phyloP scores from a whole-genome alignment of 2,329 filamentous ascomycete genomes.

The Monilinia aucupariae region DNA sequence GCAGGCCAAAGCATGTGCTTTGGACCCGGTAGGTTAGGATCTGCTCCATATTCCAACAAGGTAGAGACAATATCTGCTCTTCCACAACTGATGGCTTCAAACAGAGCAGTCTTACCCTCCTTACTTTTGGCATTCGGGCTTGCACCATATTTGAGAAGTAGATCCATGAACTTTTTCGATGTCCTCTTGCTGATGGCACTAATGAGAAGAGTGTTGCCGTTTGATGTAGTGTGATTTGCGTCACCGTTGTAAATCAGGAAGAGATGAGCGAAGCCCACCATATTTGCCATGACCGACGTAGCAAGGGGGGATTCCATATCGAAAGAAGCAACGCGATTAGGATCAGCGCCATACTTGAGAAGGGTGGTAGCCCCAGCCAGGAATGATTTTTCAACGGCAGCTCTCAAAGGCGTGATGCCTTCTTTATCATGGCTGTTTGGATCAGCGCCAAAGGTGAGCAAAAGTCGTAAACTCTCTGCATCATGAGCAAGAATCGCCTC shows the following conservation, averaged over 20 bases:
- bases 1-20: conserved; percentile 66
- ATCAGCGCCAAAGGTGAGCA: conserved; percentile 53
- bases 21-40: conserved; percentile 63
- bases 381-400: conserved; percentile 48
- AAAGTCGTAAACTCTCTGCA: conserved; percentile 47
- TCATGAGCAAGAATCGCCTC: conserved; percentile 50
- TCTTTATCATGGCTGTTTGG: conserved; percentile 47
- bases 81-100: conserved; percentile 53
- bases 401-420: conserved; percentile 48
- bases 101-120: conserved; percentile 58
- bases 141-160: conserved; percentile 55
- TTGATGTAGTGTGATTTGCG: conserved; percentile 47
- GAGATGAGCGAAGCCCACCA: conserved; percentile 52
- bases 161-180: conserved; percentile 49
- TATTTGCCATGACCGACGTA: conserved; percentile 46
- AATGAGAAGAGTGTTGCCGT: conserved; percentile 57
- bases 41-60: conserved; percentile 54
- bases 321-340: conserved; percentile 46
- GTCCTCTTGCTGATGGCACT: conserved; percentile 55
- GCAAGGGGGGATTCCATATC: conserved; percentile 52
- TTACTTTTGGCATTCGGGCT: conserved; percentile 55
- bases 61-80: conserved; percentile 51
- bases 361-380: conserved; percentile 53
- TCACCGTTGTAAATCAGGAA: conserved; percentile 58
- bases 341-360: conserved; percentile 59